A percentile compares a stretch with the other conserved stretches of the same genome.
These are phyloP conservation scores for Lipomyces sp. DNA, from an alignment of 805 yeast species.

Conservation along the genomic window DNA sequence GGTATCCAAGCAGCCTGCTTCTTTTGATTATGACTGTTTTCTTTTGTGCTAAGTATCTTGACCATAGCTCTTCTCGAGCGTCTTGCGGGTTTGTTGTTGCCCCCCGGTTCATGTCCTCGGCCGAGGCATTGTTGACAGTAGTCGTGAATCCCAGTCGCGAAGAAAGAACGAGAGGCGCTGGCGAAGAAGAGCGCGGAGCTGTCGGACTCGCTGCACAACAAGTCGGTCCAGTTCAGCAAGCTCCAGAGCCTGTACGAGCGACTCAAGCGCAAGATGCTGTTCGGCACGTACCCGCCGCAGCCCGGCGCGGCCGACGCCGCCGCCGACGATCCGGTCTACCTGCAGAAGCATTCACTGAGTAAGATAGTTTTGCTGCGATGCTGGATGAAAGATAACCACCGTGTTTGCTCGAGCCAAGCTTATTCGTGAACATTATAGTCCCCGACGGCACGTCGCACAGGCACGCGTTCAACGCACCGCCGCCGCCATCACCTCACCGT, in stretches of 20 bases:
- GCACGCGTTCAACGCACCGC: no score
- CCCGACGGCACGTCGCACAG: no score
- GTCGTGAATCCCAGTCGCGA: not conserved
- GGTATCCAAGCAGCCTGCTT: not conserved
- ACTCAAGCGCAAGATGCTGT: slow-evolving; percentile 12
- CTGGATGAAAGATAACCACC: no score
- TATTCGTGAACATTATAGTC: no score
- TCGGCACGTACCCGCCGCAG: not conserved
- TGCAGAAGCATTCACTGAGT: no score
- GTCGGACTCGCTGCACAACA: slow-evolving; percentile 7
- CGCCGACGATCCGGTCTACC: no score
- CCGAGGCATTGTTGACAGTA: no score
- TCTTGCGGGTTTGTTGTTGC: not conserved
- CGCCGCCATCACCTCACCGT: not conserved
- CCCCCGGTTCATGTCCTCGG: no score
- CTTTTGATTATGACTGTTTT: not conserved
- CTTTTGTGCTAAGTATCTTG: no score
- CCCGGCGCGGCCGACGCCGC: not conserved
- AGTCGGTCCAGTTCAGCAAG: slow-evolving; percentile 12
- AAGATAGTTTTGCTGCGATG: no score
- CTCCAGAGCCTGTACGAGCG: slow-evolving; percentile 18
- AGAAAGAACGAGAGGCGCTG: slow-evolving; percentile 6
- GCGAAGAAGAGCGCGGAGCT: slow-evolving; percentile 7
- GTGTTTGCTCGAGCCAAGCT: no score
- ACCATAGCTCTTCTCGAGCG: slow-evolving; percentile 4